These are phyloP conservation scores for Gymnopus androsaceus DNA, from an alignment of 1,284 basidiomycete species.

Conservation along the genomic window DNA sequence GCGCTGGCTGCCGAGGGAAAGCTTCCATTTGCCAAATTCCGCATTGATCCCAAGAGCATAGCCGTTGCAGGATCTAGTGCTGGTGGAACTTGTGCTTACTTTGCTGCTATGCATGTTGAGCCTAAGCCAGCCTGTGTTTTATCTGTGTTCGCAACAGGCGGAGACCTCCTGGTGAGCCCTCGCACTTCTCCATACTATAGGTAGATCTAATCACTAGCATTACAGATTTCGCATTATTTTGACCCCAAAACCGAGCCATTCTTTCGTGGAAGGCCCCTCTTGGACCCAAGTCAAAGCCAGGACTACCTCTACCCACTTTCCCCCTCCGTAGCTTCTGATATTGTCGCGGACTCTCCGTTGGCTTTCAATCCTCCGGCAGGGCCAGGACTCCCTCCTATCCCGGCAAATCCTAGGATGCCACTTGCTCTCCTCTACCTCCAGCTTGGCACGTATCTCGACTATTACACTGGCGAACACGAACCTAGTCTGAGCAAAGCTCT, in stretches of 20 bases:
- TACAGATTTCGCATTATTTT: slow-evolving; percentile 39
- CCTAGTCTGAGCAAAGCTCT: slow-evolving; percentile 53
- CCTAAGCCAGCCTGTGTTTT: slow-evolving; percentile 57
- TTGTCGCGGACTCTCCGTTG: slow-evolving; percentile 46
- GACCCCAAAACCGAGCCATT: slow-evolving; percentile 37
- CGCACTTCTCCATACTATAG: too few species aligned
- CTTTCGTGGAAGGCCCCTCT: slow-evolving; percentile 42
- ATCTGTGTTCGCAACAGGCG: slow-evolving; percentile 65
- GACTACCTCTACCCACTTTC: slow-evolving; percentile 33
- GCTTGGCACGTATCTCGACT: slow-evolving; percentile 58
- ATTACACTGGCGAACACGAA: slow-evolving; percentile 56
- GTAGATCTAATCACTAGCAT: too few species aligned
- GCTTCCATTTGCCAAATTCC: slow-evolving; percentile 22
- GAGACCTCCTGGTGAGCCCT: slow-evolving; percentile 62
- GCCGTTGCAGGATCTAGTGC: slow-evolving; percentile 62
- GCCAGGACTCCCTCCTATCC: slow-evolving; percentile 52
- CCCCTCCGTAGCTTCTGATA: slow-evolving; percentile 33
- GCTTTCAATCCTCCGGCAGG: slow-evolving; percentile 48
- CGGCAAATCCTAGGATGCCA: slow-evolving; percentile 63
- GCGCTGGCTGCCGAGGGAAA: not conserved
- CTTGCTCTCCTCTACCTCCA: slow-evolving; percentile 60
- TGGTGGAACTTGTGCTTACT: slow-evolving; percentile 64
- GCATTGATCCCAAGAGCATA: slow-evolving; percentile 46
- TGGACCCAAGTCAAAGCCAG: slow-evolving; percentile 36
- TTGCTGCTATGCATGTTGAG: slow-evolving; percentile 52